Percentiles rank a stretch among this genome's conserved stretches.
phyloP scores from a whole-genome alignment of 768 basidiomycete genomes.

The Lactarius trivialis region DNA sequence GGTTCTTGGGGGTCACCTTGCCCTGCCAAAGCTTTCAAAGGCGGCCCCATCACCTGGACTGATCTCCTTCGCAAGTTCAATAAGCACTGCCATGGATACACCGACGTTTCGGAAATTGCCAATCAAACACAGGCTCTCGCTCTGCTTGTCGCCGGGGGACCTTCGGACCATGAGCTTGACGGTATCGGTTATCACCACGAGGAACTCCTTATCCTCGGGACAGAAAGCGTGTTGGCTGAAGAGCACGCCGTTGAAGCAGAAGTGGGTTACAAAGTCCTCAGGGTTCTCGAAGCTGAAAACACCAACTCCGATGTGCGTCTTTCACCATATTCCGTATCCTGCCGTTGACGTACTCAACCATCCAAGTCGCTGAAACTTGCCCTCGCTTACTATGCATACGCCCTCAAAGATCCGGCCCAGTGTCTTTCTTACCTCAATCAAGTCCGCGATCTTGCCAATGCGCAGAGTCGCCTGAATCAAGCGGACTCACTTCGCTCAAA shows the following conservation, averaged over 20 bases:
- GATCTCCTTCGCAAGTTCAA: slow-evolving; percentile 81
- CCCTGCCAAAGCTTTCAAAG: slow-evolving; percentile 58
- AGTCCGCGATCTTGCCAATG: slow-evolving; percentile 48
- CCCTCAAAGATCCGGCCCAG: slow-evolving; percentile 55
- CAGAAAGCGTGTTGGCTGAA: slow-evolving; percentile 10
- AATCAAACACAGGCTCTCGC: slow-evolving; percentile 60
- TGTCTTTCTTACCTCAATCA: slow-evolving; percentile 54
- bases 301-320: slow-evolving; percentile 42
- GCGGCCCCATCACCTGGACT: slow-evolving; percentile 55
- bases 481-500: slow-evolving; percentile 40
- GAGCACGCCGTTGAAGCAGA: slow-evolving; percentile 17
- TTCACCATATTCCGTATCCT: slow-evolving; percentile 2
- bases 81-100: slow-evolving; percentile 66
- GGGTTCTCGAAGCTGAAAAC: slow-evolving; percentile 15
- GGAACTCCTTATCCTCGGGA: slow-evolving; percentile 6
- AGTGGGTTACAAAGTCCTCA: slow-evolving; percentile 13
- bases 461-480: slow-evolving; percentile 47
- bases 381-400: slow-evolving; percentile 77
- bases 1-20: slow-evolving; percentile 61
- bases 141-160: slow-evolving; percentile 37
- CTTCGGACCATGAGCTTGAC: slow-evolving; percentile 41
- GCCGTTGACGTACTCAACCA: slow-evolving; percentile 10
- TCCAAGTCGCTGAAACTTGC: slow-evolving; percentile 58
- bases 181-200: slow-evolving; percentile 51
- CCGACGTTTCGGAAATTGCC: slow-evolving; percentile 58